Base-by-base conservation (phyloP, 768 basidiomycete species). In the Cyclocybe aegerita region DNA sequence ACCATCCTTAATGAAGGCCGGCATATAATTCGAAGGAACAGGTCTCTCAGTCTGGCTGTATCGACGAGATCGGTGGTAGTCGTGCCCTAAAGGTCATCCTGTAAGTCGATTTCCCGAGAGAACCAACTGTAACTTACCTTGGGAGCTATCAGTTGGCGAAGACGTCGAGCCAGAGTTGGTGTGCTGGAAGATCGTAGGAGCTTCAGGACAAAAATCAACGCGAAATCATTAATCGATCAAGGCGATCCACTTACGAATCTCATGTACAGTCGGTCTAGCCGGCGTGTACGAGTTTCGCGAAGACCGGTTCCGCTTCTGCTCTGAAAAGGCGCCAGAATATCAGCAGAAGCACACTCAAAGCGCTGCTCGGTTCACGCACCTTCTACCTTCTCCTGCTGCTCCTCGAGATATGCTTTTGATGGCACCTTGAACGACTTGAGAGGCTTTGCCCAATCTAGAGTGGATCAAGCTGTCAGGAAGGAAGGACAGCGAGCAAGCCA, bases 11-110 rank as follows among this genome's bases (percentile, higher is more conserved):
- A 65, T 53, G 45, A 63, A 62, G 8, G 67, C 62, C 17, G 60
- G 60, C 38, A 65, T 59, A 50, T 71, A 71, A 33, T 59, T 67
- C 14, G 65, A 57, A 34, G 32, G 59, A 38, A 15, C 50, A 15
- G n/a, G 48, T 32, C 7, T 40, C 33, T 49, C 52, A 15, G 43
- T 33, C 16, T 36, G 44, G 53, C 61, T 62, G 10, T 42, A 43
- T 34, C 58, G 60, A 17, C 62, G 57, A 33, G 52, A 31, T 36
- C 62, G 55, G 33, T 52, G 44, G 36, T 57, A 49, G 4, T 57
- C 57, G 9, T 54, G 49, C 0, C 42, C 53, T 55, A 39, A 9
- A 31, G 4, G 3, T 23, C 23, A 23, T 23, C 23, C 4, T 4
- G 23, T 23, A 23, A 23, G 23, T 23, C 23, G 23, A 23, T 23